Base-by-base conservation (phyloP, 2,329 filamentous ascomycete genomes). In the Xylaria hypoxylon region DNA sequence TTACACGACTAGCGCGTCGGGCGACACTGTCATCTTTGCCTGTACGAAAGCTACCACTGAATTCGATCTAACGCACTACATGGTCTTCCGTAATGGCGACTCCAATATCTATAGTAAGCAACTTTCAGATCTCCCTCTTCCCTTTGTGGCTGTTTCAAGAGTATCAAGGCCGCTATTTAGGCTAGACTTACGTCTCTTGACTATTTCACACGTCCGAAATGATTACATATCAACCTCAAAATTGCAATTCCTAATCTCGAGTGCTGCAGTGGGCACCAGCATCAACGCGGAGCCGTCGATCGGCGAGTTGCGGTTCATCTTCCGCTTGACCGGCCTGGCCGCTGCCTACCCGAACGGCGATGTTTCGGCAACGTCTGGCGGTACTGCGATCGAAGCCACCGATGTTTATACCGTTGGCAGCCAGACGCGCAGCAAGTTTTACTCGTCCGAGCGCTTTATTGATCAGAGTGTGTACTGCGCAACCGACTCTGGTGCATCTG, bases 361-460 rank as follows among this genome's bases (percentile, higher is more conserved):
- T n/a, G 83, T 81, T 1, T 86, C 85, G 0, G 82, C 79, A 4
- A 86, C 83, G 8, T 78, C 73, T 2, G 80, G 79, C 22, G 81
- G 80, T 13, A 80, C 79, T 5, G 80, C 83, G 0, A 77, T 88
- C 52, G 85, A 87, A 74, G 85, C 76, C 8, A 78, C 75, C 2
- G 81, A 82, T 65, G 80, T 82, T 42, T 88, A 81, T 68, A 62
- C 82, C 10, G 85, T 88, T 10, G 75, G 77, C 50, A 82, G 84
- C n/a, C 78, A 89, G 70, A 89, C 86, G 0, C 82, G 87, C 45
- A 85, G 83, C 78, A 89, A 89, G 76, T 89, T 89, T 78, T 89
- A 87, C 75, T 87, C 85, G 0, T 85, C 84, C 31, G 80, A 89
- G 64, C 82, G 86, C 24, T 89, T 89, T 73, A 88, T 89, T 65